A percentile compares a stretch with the other conserved stretches of the same genome.
Evolutionary conservation across 768 basidiomycete genomes (phyloP).

Genomic region (Pisolithus albus): DNA sequence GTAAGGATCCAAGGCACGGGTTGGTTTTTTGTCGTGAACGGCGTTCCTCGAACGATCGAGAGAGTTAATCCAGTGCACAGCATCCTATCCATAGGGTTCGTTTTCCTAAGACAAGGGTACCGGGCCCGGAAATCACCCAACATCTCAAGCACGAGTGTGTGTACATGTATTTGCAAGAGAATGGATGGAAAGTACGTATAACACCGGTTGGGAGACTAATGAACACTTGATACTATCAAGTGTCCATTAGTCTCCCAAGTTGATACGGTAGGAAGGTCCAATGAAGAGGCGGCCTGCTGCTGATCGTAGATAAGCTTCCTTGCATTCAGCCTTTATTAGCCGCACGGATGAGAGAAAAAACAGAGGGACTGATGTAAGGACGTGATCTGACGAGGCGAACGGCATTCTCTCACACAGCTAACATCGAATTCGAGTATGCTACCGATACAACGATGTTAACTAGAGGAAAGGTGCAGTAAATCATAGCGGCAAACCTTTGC

Average conservation of each 20-base stretch:
- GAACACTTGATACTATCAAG: no score
- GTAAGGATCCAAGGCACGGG: no score
- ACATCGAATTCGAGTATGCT: conserved; percentile 20
- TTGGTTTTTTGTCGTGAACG: no score
- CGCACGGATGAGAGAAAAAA: background rate
- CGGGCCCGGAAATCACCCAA: no score
- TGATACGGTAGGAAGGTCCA: conserved; percentile 16
- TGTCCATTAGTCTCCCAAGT: no score
- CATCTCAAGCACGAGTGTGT: no score
- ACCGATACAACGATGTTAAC: background rate
- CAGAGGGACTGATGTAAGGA: background rate
- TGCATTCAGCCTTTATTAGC: conserved; percentile 1
- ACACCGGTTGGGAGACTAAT: background rate
- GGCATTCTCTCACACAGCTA: conserved; percentile 15
- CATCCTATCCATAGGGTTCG: no score
- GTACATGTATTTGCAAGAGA: background rate
- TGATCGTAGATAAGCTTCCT: conserved; percentile 4
- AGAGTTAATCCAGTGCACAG: no score
- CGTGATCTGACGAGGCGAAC: background rate
- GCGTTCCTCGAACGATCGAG: no score
- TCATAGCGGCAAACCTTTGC: conserved; percentile 8
- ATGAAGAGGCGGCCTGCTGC: background rate
- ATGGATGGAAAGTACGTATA: background rate
- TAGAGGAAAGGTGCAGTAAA: background rate
- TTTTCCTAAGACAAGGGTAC: no score